Evolutionary conservation across 176 grass and related monocot genomes (phyloP), one percentile per base, ranked within the genome.

Genomic region (Lolium rigidum): DNA sequence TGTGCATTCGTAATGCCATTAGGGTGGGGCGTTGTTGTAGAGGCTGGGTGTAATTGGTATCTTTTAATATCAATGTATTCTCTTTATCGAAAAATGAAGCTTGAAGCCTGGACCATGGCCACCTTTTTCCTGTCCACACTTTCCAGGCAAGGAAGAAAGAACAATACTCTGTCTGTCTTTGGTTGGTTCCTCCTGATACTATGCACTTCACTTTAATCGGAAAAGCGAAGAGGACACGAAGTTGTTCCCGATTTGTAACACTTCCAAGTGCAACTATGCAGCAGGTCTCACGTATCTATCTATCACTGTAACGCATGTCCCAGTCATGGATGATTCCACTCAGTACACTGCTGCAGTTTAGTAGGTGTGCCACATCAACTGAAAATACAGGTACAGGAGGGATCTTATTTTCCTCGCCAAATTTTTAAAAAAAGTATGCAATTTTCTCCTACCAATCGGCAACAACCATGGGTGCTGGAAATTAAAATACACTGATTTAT

Each of bases 361-460:
- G 47, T 73, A 64, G 79, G 84, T 39, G 50, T 16, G 24, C 31
- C 67, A 17, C 72, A 78, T 44, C 77, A 79, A 56, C 73, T 82
- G 72, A 71, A 52, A 51, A 25, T 24, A 15, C 26, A 56, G 13
- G 21, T 68, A 26, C 22, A 28, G 3, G 25, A 37, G 55, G 63
- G 60, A 25, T 44, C 26, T 41, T 38, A 14, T 86, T 50, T 38
- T 21, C 18, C 17, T 68, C 16, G 16, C 20, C 14, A 54, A 10
- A 49, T 15, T 24, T 14, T 46, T 11, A 24, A 21, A 41, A 41
- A 2, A 22, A 50, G 50, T 69, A 6, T 82, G 20, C 15, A 31
- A 9, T 64, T 56, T 16, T 2, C 52, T 1, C 68, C 16, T 31
- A 46, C n/a, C 8, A 54, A 3, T 35, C 13, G 28, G 62, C 16